A percentile compares a stretch with the other conserved stretches of the same genome.
These are phyloP conservation scores for Tuber indicum DNA, from an alignment of 495 filamentous ascomycete genomes.

Conservation along the genomic window DNA sequence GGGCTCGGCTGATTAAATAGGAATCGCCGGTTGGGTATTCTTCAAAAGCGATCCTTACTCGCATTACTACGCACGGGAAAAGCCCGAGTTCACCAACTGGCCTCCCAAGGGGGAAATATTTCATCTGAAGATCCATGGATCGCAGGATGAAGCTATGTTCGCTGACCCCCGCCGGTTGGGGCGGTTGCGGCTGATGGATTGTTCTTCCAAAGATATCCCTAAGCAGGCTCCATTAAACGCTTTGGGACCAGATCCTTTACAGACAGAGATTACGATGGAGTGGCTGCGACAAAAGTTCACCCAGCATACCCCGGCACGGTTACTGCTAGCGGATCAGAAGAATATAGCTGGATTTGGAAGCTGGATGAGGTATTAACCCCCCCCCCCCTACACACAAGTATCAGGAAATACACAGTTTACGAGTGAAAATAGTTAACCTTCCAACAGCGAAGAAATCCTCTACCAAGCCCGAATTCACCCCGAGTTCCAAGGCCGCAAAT, in stretches of 20 bases:
- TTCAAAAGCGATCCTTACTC: constrained; percentile 67
- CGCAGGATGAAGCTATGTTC: constrained; percentile 69
- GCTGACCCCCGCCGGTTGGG: constrained; percentile 71
- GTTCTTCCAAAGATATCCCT: constrained; percentile 58
- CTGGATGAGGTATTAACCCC: constrained; percentile 70
- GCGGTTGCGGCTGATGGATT: constrained; percentile 71
- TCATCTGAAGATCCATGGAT: constrained; percentile 57
- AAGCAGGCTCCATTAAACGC: constrained; percentile 62
- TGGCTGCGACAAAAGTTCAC: constrained; percentile 65
- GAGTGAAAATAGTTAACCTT: constrained; percentile 17
- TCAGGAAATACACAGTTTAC: constrained; percentile 12
- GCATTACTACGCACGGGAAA: constrained; percentile 66
- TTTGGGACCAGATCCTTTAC: constrained; percentile 89
- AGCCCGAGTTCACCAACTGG: constrained; percentile 58
- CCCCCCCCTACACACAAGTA: neutral
- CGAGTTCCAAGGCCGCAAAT: constrained; percentile 81
- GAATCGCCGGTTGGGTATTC: constrained; percentile 68
- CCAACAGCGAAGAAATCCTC: constrained; percentile 69
- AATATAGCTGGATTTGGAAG: constrained; percentile 91
- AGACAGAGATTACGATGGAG: constrained; percentile 61
- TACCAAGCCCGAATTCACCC: constrained; percentile 84
- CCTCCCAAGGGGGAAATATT: constrained; percentile 91
- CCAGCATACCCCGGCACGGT: constrained; percentile 77
- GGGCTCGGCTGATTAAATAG: constrained; percentile 8
- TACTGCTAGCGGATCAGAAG: constrained; percentile 78